Evolutionary conservation across 2,329 filamentous ascomycete species (phyloP).

Genomic region (Ophiobolus disseminans): DNA sequence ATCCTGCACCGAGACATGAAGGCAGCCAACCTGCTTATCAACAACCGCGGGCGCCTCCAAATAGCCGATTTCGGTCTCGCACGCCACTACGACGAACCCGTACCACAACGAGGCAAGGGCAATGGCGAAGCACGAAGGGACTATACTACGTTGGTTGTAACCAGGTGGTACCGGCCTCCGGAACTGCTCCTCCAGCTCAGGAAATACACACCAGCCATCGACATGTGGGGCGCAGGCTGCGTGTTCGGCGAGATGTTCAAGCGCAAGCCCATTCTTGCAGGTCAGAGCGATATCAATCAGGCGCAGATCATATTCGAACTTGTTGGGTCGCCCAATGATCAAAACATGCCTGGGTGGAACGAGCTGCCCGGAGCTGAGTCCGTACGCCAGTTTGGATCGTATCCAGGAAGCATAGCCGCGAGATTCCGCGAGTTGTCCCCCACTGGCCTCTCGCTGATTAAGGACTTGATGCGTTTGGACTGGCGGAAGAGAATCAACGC

Average conservation of each 20-base stretch:
- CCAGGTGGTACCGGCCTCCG: conserved; percentile 94
- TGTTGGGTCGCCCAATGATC: conserved; percentile 86
- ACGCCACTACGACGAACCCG: conserved; percentile 85
- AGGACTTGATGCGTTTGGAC: conserved; percentile 84
- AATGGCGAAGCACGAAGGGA: conserved; percentile 86
- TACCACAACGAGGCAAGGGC: conserved; percentile 76
- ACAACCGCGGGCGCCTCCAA: conserved; percentile 89
- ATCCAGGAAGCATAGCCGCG: conserved; percentile 70
- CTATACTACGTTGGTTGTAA: conserved; percentile 96
- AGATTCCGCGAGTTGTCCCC: conserved; percentile 79
- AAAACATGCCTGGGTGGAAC: conserved; percentile 92
- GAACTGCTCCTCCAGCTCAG: conserved; percentile 88
- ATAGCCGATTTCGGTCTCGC: conserved; percentile 98
- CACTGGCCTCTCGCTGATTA: conserved; percentile 78
- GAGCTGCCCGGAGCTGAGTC: conserved; percentile 81
- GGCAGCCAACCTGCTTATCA: conserved; percentile 95
- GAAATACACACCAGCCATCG: conserved; percentile 95
- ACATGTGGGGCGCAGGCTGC: conserved; percentile 99
- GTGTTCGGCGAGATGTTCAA: conserved; percentile 99
- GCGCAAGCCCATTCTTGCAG: conserved; percentile 88
- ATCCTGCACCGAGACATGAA: conserved; percentile 99
- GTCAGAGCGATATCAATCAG: conserved; percentile 87
- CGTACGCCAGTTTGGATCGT: conserved; percentile 67
- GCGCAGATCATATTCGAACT: conserved; percentile 93
- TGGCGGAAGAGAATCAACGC: conserved; percentile 91